Conservation (phyloP, 148 eudicot genomes). For the Vaccinium darrowii region DNA sequence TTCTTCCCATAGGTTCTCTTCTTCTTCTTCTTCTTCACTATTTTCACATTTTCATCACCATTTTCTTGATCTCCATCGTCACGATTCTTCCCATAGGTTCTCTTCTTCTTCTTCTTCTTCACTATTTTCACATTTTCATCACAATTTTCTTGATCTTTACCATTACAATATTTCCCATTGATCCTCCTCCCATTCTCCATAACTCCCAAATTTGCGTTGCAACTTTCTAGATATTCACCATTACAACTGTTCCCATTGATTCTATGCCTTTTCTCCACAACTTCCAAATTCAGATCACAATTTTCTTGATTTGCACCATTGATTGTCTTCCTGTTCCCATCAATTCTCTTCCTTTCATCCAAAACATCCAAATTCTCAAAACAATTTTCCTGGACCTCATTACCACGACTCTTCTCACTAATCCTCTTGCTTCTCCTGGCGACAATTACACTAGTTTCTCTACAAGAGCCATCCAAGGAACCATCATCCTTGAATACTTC, state of each 20-base stretch:
- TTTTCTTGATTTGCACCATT: slow-evolving; percentile 19
- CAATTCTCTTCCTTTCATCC: background rate
- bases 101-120: background rate
- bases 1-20: background rate
- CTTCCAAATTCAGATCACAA: background rate
- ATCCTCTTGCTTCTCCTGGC: background rate
- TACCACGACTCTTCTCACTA: background rate
- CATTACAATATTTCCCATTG: background rate
- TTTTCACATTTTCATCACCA: background rate
- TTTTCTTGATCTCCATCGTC: background rate
- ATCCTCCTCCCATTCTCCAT: background rate
- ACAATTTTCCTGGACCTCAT: background rate
- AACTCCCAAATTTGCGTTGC: background rate
- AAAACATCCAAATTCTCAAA: background rate
- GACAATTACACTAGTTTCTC: background rate
- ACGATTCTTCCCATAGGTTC: background rate
- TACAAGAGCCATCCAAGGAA: background rate
- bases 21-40: background rate
- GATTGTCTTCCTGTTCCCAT: no score
- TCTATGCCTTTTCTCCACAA: background rate
- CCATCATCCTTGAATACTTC: background rate
- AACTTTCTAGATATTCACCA: background rate
- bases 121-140: background rate
- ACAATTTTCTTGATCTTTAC: background rate
- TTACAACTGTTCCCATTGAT: background rate